phyloP scores from a whole-genome alignment of 2,329 filamentous ascomycete species.

The Colletotrichum brevisporum region DNA sequence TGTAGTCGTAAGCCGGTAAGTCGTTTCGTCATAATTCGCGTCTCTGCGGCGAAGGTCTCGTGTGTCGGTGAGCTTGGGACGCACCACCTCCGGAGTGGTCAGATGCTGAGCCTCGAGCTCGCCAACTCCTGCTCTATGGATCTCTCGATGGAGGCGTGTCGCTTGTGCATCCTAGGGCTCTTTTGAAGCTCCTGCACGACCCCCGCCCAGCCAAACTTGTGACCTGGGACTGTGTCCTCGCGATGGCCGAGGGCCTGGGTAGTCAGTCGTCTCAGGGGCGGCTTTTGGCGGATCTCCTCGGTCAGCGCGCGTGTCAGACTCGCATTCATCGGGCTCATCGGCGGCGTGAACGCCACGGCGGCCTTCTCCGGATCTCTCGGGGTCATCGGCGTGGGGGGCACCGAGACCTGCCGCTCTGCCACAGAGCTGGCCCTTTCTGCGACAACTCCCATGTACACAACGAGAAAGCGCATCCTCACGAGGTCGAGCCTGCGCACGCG shows the following conservation, averaged over 20 bases:
- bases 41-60: not conserved
- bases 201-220: conserved; percentile 72
- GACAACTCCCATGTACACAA: conserved; percentile 74
- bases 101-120: conserved; percentile 51
- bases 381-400: conserved; percentile 21
- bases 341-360: conserved; percentile 44
- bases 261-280: conserved; percentile 66
- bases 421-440: conserved; percentile 54
- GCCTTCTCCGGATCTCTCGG: conserved; percentile 50
- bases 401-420: conserved; percentile 34
- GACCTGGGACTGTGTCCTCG: conserved; percentile 61
- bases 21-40: conserved; percentile 16
- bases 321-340: conserved; percentile 47
- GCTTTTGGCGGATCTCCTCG: conserved; percentile 60
- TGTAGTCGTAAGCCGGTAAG: conserved; percentile 27
- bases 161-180: conserved; percentile 72
- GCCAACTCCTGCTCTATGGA: conserved; percentile 57
- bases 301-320: conserved; percentile 57
- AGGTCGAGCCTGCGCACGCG: conserved; percentile 71
- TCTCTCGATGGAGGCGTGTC: conserved; percentile 74
- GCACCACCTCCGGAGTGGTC: conserved; percentile 40
- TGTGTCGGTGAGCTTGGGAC: not conserved
- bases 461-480: conserved; percentile 75
- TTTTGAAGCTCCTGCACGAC: conserved; percentile 74
- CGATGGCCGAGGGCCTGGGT: conserved; percentile 68